A percentile compares a stretch with the other conserved stretches of the same genome.
Evolutionary conservation across 1,139 yeast genomes (phyloP).

Genomic region (Keqinozyma sinolaborantium): DNA sequence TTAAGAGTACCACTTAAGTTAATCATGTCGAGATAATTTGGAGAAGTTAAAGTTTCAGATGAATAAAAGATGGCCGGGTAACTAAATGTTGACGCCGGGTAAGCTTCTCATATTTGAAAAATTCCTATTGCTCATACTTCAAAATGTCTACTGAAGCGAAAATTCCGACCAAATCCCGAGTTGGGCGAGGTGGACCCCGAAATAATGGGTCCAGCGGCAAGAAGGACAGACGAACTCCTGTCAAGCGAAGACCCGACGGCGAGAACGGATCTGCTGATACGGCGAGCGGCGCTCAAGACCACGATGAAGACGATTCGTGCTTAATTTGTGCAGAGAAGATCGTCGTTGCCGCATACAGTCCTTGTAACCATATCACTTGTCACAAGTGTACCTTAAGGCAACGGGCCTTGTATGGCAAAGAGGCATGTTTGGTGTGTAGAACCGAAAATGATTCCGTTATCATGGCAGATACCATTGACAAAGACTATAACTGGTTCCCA

Average conservation of each 20-base stretch:
- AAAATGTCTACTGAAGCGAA: slow-evolving; percentile 1
- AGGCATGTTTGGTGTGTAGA: slow-evolving; percentile 78
- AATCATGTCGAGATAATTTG: slow-evolving; percentile 22
- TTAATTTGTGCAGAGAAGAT: slow-evolving; percentile 81
- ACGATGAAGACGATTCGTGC: slow-evolving; percentile 48
- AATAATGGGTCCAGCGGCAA: slow-evolving; percentile 4
- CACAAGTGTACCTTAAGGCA: slow-evolving; percentile 81
- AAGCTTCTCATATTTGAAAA: too few species aligned
- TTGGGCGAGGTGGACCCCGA: slow-evolving; percentile 12
- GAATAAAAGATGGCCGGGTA: slow-evolving; percentile 1
- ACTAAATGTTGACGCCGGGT: too few species aligned
- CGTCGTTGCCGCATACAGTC: slow-evolving; percentile 61
- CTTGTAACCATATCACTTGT: slow-evolving; percentile 85
- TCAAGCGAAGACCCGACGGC: too few species aligned
- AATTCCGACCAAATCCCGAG: slow-evolving; percentile 16
- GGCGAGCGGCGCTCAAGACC: too few species aligned
- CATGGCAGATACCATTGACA: slow-evolving; percentile 45
- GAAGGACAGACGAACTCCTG: too few species aligned
- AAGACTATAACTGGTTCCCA: slow-evolving; percentile 36
- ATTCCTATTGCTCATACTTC: not conserved
- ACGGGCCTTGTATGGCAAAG: slow-evolving; percentile 73
- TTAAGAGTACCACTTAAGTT: slow-evolving; percentile 76
- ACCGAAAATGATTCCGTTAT: slow-evolving; percentile 60
- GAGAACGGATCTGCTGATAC: too few species aligned
- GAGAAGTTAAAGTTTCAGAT: not conserved